Conservation (phyloP, 164 flowering plant genomes). For the Kingdonia uniflora region DNA sequence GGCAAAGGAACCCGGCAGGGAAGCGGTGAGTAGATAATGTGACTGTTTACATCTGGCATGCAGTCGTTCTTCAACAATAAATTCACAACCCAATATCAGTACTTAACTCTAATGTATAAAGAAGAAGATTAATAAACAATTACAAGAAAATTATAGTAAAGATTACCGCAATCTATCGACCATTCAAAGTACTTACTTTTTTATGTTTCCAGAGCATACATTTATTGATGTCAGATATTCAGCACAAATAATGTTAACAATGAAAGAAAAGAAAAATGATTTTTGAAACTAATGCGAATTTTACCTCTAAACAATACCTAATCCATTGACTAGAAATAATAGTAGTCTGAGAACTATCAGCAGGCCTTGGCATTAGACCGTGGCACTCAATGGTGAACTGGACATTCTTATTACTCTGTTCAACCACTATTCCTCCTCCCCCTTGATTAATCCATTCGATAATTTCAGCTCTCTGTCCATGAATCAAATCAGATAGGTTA, state of each 20-base stretch:
- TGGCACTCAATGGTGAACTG: slow-evolving; percentile 71
- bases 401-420: slow-evolving; percentile 23
- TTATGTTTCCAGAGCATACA: neutral
- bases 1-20: slow-evolving; percentile 74
- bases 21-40: slow-evolving; percentile 87
- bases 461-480: slow-evolving; percentile 68
- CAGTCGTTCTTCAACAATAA: slow-evolving; percentile 51
- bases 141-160: too few relatives aligned
- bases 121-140: too few relatives aligned
- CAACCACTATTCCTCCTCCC: slow-evolving; percentile 60
- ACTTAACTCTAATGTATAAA: neutral
- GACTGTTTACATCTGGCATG: slow-evolving; percentile 71
- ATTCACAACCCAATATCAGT: slow-evolving; percentile 11
- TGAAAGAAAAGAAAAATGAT: too few relatives aligned
- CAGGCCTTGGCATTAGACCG: slow-evolving; percentile 28
- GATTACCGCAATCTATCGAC: too few relatives aligned
- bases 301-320: slow-evolving; percentile 74
- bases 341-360: slow-evolving; percentile 21
- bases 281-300: too few relatives aligned
- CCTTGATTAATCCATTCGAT: slow-evolving; percentile 79
- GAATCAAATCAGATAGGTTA: slow-evolving; percentile 5
- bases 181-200: too few relatives aligned
- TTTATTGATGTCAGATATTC: too few relatives aligned
- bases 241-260: too few relatives aligned
- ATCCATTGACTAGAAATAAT: slow-evolving; percentile 86